Evolutionary conservation across 306 rosid genomes (phyloP).

Genomic region (Oemleria cerasiformis): DNA sequence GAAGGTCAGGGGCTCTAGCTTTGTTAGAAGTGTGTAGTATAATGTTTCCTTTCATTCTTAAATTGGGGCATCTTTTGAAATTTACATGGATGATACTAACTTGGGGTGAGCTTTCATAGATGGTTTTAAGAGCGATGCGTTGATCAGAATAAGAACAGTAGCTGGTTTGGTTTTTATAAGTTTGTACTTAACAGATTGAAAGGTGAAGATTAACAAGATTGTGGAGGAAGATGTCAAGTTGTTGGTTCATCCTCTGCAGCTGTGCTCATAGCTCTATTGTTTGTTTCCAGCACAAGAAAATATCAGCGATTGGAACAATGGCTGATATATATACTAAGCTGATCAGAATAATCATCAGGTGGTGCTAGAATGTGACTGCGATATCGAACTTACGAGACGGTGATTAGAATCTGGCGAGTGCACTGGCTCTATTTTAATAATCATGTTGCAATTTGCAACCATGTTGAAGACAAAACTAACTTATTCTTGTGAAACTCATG

Average conservation of each 20-base stretch:
- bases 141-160: neutral
- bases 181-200: neutral
- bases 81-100: neutral
- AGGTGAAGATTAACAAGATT: neutral
- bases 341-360: too few relatives aligned
- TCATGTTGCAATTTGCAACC: too few relatives aligned
- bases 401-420: neutral
- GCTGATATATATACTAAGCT: neutral
- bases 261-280: neutral
- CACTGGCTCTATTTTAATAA: too few relatives aligned
- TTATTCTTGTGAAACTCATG: too few relatives aligned
- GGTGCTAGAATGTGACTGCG: too few relatives aligned
- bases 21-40: slow-evolving; percentile 27
- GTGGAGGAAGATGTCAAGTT: neutral
- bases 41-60: neutral
- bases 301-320: neutral
- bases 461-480: too few relatives aligned
- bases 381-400: neutral
- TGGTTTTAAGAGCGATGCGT: neutral
- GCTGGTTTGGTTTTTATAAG: neutral
- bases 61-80: neutral
- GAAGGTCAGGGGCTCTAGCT: slow-evolving; percentile 43
- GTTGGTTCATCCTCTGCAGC: neutral
- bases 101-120: neutral
- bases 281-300: neutral